phyloP scores from a whole-genome alignment of 139 green algal genomes.

The Micractinium conductrix region DNA sequence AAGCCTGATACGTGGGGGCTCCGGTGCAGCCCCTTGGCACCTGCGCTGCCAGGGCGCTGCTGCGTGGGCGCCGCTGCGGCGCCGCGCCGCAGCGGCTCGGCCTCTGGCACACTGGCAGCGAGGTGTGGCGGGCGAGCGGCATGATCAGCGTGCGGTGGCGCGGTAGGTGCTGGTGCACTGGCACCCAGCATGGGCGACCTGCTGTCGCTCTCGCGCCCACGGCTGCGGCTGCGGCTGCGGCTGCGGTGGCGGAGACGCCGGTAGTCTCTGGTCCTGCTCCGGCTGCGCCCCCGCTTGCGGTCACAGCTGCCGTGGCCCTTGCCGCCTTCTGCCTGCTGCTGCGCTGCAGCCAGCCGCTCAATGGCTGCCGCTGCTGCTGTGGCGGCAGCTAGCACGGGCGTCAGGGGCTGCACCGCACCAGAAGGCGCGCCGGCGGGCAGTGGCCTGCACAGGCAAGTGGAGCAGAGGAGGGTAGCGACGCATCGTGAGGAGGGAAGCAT shows the following conservation, averaged over 20 bases:
- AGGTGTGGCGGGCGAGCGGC: too few relatives aligned
- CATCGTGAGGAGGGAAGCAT: background rate
- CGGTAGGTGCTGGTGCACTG: too few relatives aligned
- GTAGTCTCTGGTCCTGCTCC: background rate
- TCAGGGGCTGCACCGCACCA: background rate
- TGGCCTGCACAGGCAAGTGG: conserved; percentile 2
- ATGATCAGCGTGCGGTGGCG: too few relatives aligned
- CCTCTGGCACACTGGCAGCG: too few relatives aligned
- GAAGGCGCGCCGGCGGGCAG: background rate
- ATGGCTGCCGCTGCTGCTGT: background rate
- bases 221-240: conserved; percentile 4
- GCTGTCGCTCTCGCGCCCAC: too few relatives aligned
- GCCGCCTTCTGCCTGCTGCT: background rate
- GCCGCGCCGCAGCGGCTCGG: too few relatives aligned
- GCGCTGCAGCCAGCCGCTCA: background rate
- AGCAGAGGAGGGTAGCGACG: background rate
- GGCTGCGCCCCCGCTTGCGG: background rate
- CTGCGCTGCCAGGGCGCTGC: too few relatives aligned
- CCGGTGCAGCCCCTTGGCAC: too few relatives aligned
- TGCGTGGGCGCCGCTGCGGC: too few relatives aligned
- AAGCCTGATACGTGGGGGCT: too few relatives aligned
- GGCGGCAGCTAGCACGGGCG: background rate
- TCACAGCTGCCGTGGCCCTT: background rate
- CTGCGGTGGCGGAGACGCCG: background rate
- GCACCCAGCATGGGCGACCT: too few relatives aligned